Percentiles rank a stretch among this genome's conserved stretches.
These are phyloP conservation scores for Zoysia pacifica DNA, from an alignment of 176 grass and related monocot species.

Conservation along the genomic window DNA sequence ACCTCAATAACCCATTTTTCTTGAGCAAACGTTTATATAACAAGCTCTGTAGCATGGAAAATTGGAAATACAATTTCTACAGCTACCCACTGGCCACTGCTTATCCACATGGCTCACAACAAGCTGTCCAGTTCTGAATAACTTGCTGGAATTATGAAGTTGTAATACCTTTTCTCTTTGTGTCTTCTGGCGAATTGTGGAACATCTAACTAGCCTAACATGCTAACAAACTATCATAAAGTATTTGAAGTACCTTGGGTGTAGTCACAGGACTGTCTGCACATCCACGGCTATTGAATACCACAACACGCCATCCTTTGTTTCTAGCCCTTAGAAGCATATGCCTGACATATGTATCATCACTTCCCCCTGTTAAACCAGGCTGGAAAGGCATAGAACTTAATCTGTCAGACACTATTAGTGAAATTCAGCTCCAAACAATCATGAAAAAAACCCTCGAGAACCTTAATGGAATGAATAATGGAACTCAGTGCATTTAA, in stretches of 20 bases:
- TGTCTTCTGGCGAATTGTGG: not conserved
- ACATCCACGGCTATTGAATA: slow-evolving; percentile 98
- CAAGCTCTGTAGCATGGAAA: not conserved
- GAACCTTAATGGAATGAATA: not conserved
- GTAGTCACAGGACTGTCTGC: slow-evolving; percentile 85
- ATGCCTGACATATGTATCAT: slow-evolving; percentile 95
- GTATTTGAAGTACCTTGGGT: slow-evolving; percentile 63
- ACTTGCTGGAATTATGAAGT: not conserved
- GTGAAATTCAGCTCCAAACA: not conserved
- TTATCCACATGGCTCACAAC: slow-evolving; percentile 12
- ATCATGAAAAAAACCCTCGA: not conserved
- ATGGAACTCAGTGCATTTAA: not conserved
- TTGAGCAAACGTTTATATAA: not conserved
- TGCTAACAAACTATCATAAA: not conserved
- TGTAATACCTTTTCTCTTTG: slow-evolving; percentile 3
- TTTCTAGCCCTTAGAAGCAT: slow-evolving; percentile 93
- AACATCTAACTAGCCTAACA: not conserved
- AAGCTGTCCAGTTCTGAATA: not conserved
- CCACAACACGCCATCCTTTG: slow-evolving; percentile 79
- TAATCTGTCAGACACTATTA: not conserved
- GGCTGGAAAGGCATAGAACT: slow-evolving; percentile 55
- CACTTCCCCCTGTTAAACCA: slow-evolving; percentile 90
- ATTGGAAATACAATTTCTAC: not conserved
- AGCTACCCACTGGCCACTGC: not conserved
- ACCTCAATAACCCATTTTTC: not conserved